A percentile compares a stretch with the other conserved stretches of the same genome.
Evolutionary conservation across 1,284 basidiomycete species (phyloP).

Genomic region (Serendipita sp.): DNA sequence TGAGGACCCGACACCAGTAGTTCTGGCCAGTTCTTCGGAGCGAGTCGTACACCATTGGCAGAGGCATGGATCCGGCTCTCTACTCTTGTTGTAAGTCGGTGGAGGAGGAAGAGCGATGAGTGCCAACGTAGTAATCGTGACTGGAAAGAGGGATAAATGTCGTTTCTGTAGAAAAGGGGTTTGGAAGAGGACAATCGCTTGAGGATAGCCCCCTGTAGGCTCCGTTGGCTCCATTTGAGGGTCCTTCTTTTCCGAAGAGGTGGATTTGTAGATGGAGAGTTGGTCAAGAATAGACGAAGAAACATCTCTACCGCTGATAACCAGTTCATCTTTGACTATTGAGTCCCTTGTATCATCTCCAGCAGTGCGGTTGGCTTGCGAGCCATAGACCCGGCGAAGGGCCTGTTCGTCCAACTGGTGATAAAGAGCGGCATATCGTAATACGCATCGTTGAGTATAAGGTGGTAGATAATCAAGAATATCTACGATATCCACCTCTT

Average conservation of each 20-base stretch:
- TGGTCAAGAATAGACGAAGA: background rate
- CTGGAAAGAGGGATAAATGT: background rate
- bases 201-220: background rate
- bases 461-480: background rate
- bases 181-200: background rate
- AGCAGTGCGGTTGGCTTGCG: background rate
- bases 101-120: constrained; percentile 3
- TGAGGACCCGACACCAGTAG: too few relatives aligned
- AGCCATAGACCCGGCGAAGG: background rate
- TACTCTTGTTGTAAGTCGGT: background rate
- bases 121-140: background rate
- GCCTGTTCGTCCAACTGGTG: background rate
- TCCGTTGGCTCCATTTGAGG: background rate
- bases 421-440: background rate
- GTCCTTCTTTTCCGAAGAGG: background rate
- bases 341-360: background rate
- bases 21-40: too few relatives aligned
- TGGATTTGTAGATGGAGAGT: background rate
- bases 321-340: background rate
- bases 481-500: background rate
- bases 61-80: background rate
- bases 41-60: background rate
- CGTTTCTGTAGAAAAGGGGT: background rate
- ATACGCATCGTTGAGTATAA: background rate
- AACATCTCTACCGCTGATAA: background rate